Base-by-base conservation (phyloP, 2,329 filamentous ascomycete genomes). In the Cladosporium sp. region DNA sequence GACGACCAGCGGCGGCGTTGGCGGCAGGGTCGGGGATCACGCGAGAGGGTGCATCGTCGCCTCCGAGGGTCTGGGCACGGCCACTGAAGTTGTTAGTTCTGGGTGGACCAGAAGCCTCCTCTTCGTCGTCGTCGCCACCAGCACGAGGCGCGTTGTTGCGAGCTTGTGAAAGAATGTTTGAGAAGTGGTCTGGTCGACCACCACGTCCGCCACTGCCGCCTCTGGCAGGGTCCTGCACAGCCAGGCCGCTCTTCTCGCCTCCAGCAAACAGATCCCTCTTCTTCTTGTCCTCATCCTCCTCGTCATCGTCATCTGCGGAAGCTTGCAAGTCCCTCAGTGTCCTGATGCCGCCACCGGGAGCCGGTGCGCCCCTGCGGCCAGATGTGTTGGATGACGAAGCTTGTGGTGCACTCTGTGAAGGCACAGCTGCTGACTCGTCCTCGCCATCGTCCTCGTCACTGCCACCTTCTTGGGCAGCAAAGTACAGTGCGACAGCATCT, bases 231-330 rank as follows among this genome's bases (percentile, higher is more conserved):
- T 89, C 88, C 74, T 89, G 85, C 65, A 89, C 87, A 7, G 87
- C 87, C 29, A 89, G 78, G n/a, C 86, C 87, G 33, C 91, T 94
- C 83, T 95, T 95, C 79, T 94, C 92, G 37, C 92, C 92, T 61
- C 92, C 92, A 23, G 92, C 89, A 77, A 93, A 95, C 68, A 93
- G 81, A 73, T 95, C 91, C 66, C 82, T 81, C 29, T 87, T 84
- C 40, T 86, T 82, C 31, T 88, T 85, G 1, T 89, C 83, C 1
- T 84, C 80, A 18, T 88, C 85, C 3, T 85, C 83, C n/a, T 89
- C 85, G 61, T 87, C 85, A n/a, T 72, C 71, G 6, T 84, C 83
- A 26, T 88, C 84, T 40, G 73, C 73, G 2, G 83, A 79, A 57
- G 75, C 72, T 71, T 82, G 80, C 37, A 83, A 69, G 70, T 84